phyloP scores from a whole-genome alignment of 345 rosid genomes.

The Heritiera fomes region DNA sequence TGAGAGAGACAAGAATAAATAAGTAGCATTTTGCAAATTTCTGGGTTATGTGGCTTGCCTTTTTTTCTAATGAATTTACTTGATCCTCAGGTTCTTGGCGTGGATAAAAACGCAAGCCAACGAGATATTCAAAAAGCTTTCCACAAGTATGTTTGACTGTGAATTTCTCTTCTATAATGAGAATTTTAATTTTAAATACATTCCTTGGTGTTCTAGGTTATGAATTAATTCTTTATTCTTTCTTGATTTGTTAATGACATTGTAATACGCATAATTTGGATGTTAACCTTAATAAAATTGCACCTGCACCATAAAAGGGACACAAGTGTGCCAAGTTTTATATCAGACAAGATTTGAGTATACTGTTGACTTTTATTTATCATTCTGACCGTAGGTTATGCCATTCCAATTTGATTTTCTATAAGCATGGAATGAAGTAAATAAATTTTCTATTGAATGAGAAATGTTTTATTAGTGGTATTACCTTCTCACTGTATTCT shows the following conservation, averaged over 20 bases:
- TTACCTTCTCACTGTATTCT: no score
- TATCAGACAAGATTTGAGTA: no score
- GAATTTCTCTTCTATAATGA: background rate
- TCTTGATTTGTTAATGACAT: background rate
- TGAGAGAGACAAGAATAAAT: background rate
- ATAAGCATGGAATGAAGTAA: no score
- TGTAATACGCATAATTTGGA: no score
- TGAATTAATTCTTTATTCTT: background rate
- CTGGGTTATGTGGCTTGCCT: background rate
- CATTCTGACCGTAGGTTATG: no score
- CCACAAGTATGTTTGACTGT: constrained; percentile 62
- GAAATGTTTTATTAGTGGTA: no score
- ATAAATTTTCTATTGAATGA: no score
- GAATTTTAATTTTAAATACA: background rate
- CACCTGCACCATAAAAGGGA: no score
- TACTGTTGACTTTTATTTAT: no score
- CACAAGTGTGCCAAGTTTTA: no score
- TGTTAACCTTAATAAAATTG: no score
- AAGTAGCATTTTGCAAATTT: background rate
- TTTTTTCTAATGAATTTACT: background rate
- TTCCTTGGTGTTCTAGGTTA: background rate
- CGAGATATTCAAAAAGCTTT: constrained; percentile 98
- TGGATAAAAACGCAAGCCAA: constrained; percentile 73
- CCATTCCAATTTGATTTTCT: no score
- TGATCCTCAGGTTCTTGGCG: constrained; percentile 77